Conservation (phyloP, 1,284 basidiomycete genomes). For the Neolentinus lepideus region DNA sequence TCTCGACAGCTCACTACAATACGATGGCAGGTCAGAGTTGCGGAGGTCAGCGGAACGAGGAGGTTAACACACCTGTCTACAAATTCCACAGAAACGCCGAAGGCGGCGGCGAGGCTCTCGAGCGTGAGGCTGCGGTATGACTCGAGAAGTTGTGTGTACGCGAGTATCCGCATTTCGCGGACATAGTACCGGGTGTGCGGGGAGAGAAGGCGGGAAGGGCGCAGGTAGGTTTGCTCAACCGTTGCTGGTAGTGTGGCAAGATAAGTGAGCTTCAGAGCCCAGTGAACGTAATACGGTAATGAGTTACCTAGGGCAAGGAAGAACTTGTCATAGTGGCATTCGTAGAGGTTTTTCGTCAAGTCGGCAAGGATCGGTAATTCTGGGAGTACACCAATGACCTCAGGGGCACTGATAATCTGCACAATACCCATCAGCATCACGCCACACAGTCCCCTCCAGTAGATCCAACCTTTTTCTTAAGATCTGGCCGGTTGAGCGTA, state of each 20-base stretch:
- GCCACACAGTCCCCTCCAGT: neutral
- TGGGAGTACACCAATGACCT: conserved; percentile 67
- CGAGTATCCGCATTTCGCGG: conserved; percentile 94
- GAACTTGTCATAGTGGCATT: conserved; percentile 92
- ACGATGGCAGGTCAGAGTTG: conserved; percentile 3
- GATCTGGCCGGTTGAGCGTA: conserved; percentile 75
- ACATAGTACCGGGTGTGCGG: conserved; percentile 90
- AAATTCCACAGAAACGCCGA: conserved; percentile 87
- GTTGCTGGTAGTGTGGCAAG: conserved; percentile 51
- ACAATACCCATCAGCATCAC: neutral
- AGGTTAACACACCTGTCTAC: conserved; percentile 66
- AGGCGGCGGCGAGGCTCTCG: conserved; percentile 81
- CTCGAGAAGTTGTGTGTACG: conserved; percentile 90
- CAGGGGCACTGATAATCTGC: conserved; percentile 60
- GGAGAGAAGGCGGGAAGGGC: conserved; percentile 81
- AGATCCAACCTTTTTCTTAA: conserved; percentile 82
- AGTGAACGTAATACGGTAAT: too few relatives aligned
- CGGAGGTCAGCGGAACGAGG: conserved; percentile 1
- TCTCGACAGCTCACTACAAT: conserved; percentile 75
- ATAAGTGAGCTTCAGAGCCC: neutral
- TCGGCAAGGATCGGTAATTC: conserved; percentile 67
- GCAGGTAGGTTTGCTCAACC: conserved; percentile 82
- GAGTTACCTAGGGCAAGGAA: conserved; percentile 86
- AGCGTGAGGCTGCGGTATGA: conserved; percentile 88
- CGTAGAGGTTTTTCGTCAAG: conserved; percentile 74